Conservation (phyloP, 257 asterid species). For the Cinchona pubescens region DNA sequence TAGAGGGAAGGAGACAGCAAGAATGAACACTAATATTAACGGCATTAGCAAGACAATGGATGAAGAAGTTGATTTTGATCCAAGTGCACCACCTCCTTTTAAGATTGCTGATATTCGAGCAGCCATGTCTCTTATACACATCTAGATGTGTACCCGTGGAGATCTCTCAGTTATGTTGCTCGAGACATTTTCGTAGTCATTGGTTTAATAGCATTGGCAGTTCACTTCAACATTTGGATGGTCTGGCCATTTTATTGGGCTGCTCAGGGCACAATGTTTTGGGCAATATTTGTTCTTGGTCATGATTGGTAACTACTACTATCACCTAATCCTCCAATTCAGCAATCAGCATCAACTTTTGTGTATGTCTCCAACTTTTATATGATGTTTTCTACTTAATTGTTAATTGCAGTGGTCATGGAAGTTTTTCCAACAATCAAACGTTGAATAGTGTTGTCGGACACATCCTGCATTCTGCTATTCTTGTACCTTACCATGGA, state of each 20-base stretch:
- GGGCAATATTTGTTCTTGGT: conserved; percentile 53
- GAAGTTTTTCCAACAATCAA: conserved; percentile 37
- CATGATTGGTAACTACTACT: conserved; percentile 56
- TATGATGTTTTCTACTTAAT: background rate
- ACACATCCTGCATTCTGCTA: conserved; percentile 41
- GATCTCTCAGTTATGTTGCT: conserved; percentile 36
- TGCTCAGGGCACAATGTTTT: conserved; percentile 50
- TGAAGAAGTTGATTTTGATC: conserved; percentile 32
- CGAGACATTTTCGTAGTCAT: conserved; percentile 30
- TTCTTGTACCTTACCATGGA: conserved; percentile 54
- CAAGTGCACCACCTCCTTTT: conserved; percentile 39
- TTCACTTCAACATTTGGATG: conserved; percentile 25
- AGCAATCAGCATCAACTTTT: no score
- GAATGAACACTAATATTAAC: no score
- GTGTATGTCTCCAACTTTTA: no score
- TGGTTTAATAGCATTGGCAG: conserved; percentile 26
- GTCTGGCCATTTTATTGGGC: conserved; percentile 43
- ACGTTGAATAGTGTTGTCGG: conserved; percentile 34
- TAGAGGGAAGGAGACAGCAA: background rate
- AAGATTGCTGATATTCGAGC: conserved; percentile 39
- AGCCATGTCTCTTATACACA: no score
- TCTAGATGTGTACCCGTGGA: conserved; percentile 39
- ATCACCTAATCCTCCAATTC: no score
- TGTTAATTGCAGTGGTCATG: conserved; percentile 50
- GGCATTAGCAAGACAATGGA: no score